phyloP scores from a whole-genome alignment of 768 basidiomycete species.

The Tricholomella constricta region DNA sequence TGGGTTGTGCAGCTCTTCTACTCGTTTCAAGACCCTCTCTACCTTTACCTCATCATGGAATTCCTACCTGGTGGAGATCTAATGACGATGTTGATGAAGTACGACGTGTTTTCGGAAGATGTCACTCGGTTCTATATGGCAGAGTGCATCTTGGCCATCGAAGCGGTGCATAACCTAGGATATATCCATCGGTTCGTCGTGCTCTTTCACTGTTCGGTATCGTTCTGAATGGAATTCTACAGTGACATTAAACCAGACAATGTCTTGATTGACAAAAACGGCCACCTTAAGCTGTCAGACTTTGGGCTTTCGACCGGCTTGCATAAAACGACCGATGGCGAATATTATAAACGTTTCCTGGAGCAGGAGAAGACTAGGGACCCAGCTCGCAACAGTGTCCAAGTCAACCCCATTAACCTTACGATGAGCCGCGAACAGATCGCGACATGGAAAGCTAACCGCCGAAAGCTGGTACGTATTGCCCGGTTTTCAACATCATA shows the following conservation, averaged over 20 bases:
- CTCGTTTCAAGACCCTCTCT: constrained; percentile 95
- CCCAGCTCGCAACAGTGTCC: constrained; percentile 87
- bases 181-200: constrained; percentile 91
- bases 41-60: constrained; percentile 96
- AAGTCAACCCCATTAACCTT: constrained; percentile 96
- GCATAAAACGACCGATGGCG: constrained; percentile 93
- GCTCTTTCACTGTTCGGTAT: not conserved
- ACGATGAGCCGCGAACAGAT: constrained; percentile 98
- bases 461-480: constrained; percentile 80
- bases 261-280: constrained; percentile 95
- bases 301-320: constrained; percentile 98
- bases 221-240: constrained; percentile 8
- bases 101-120: constrained; percentile 98
- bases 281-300: constrained; percentile 96
- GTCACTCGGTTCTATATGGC: constrained; percentile 99
- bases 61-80: constrained; percentile 90
- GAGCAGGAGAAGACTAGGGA: constrained; percentile 72
- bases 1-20: constrained; percentile 99
- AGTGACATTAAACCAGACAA: constrained; percentile 99
- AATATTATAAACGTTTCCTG: constrained; percentile 90
- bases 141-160: constrained; percentile 96
- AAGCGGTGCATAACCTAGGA: constrained; percentile 97
- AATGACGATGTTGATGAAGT: constrained; percentile 99
- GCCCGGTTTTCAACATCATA: not conserved
- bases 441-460: constrained; percentile 98